Evolutionary conservation across 2,329 filamentous ascomycete genomes (phyloP).

Genomic region (Colletotrichum theobromicola): DNA sequence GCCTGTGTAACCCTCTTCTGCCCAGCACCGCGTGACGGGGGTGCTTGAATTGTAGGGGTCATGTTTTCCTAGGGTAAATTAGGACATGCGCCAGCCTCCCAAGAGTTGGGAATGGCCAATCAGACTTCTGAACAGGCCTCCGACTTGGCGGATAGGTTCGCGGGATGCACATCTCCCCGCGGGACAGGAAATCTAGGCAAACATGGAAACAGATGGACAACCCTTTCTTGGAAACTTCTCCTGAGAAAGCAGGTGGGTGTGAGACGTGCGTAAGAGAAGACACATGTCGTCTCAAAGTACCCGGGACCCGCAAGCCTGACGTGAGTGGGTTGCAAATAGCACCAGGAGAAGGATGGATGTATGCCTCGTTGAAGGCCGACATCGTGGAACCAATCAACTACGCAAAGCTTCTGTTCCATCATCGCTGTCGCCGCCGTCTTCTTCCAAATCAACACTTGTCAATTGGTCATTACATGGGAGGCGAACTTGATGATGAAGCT

Average conservation of each 20-base stretch:
- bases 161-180: not conserved
- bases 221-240: not conserved
- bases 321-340: not conserved
- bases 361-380: not conserved
- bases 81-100: slow-evolving; percentile 3
- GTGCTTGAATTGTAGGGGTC: not conserved
- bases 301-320: not conserved
- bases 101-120: slow-evolving; percentile 13
- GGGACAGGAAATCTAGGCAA: slow-evolving; percentile 4
- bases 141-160: not conserved
- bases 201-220: not conserved
- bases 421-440: not conserved
- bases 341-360: not conserved
- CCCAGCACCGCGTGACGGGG: not conserved
- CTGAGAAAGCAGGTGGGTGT: not conserved
- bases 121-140: not conserved
- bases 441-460: not conserved
- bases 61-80: not conserved
- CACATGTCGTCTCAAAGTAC: not conserved
- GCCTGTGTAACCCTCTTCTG: not conserved
- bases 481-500: not conserved
- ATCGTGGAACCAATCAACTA: not conserved
- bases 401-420: not conserved
- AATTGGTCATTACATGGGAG: not conserved
- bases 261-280: not conserved